Evolutionary conservation across 1,284 basidiomycete genomes (phyloP), one percentile per base, ranked within the genome.

Genomic region (Pseudozyma tsukubaensis): DNA sequence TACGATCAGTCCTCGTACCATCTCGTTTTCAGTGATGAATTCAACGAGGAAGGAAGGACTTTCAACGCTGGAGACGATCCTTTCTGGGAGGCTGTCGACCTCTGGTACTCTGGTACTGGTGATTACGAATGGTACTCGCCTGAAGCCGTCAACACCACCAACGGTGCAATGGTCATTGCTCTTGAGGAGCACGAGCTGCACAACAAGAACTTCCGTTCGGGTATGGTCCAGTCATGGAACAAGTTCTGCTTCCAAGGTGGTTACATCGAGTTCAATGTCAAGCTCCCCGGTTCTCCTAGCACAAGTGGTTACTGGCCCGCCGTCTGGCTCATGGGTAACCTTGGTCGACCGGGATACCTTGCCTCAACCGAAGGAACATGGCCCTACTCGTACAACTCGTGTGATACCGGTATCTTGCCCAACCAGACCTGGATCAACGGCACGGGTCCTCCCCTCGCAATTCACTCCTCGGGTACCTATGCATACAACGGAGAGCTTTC

Each of bases 21-120:
- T 21, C 89, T 97, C 35, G 91, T 94, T 2, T 84, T 84, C 47
- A 71, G 63, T 61, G 95, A 98, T 85, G 95, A 98, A 85, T 84
- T 84, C 61, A 90, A 95, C 52, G 86, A 81, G 7, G 90, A 91
- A 35, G 94, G 93, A 8, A 81, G 88, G 50, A 87, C 86, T 1
- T 89, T 89, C 74, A 81, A 76, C 76, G 79, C 82, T 0, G 81
- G 81, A 13, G 83, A 84, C 47, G 83, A 84, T 39, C 83, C 83
- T 1, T 84, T 55, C 64, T 84, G 81, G 81, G 78, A 80, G 54
- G 83, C 82, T 13, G 73, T 79, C 43, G 76, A 84, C 51, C 59
- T 83, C 24, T 85, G 85, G 72, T 83, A 83, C 59, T 66, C 67
- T n/a, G 82, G 76, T 29, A 84, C 82, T 18, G 64, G 71, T 3